Evolutionary conservation across 106 monocot genomes (phyloP), one percentile per base, ranked within the genome.

Genomic region (Dendrobium officinale): DNA sequence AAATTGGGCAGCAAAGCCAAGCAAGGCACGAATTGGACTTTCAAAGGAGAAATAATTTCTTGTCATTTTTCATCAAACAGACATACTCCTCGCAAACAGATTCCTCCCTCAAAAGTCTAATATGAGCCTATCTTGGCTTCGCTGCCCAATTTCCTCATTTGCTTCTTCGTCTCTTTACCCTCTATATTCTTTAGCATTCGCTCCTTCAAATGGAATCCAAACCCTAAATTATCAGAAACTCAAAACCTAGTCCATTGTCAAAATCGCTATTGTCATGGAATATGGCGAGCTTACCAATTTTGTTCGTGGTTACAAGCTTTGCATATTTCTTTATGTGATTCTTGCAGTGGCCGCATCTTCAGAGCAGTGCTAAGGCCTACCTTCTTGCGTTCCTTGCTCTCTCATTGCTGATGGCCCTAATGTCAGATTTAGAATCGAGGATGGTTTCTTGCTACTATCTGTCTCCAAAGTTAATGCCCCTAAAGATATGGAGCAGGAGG

Each of bases 241-340:
- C 64, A 37, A 70, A 70, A 70, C 70, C 70, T 70, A 70, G 33
- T 33, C 33, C 15, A 48, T 27, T 41, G 22, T 76, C 37, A 20
- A 24, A 6, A 11, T 24, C 40, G 18, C 75, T n/a, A 31, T 40
- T 49, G 44, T 8, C 15, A 44, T 45, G 76, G 43, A 10, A 10
- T 48, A 67, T 1, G 55, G 31, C 47, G 84, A 75, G 49, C 76
- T 26, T 9, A 72, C 3, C 73, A 78, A 83, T 49, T 70, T 37
- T 68, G 22, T 83, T 44, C 8, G 67, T 75, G 73, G 81, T 43
- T 75, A 82, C 84, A 91, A 91, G 82, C 91, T 94, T 41, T 94
- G 91, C 73, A 90, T 91, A 58, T 94, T 86, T 85, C 56, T 91
- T 82, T 83, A 42, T 15, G 78, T 80, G 4, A 79, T 89, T 81